Percentiles rank a stretch among this genome's conserved stretches.
Conservation (phyloP, 352 stramenopile species). For the Salisapilia sapeloensis region DNA sequence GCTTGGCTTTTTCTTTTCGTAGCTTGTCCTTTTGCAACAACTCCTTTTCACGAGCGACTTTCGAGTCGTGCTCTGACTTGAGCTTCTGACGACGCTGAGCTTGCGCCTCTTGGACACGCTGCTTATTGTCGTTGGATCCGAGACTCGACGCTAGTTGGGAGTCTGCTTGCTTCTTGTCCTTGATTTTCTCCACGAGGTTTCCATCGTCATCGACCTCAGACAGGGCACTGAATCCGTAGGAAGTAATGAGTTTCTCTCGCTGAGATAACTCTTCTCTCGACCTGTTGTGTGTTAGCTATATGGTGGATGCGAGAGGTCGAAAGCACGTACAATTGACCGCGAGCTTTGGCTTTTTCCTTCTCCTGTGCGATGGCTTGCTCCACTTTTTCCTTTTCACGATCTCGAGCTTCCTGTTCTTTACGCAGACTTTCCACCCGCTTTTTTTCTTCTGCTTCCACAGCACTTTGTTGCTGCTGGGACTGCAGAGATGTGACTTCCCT, state of each 20-base stretch:
- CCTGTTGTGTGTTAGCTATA: conserved; percentile 6
- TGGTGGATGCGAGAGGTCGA: too few relatives aligned
- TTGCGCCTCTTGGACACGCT: conserved; percentile 28
- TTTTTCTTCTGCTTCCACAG: conserved; percentile 13
- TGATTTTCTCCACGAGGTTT: conserved; percentile 40
- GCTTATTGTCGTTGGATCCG: conserved; percentile 30
- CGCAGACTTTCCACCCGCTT: conserved; percentile 13
- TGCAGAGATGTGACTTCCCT: too few relatives aligned
- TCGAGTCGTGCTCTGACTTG: conserved; percentile 57
- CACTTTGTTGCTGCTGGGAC: too few relatives aligned
- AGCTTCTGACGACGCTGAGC: conserved; percentile 39
- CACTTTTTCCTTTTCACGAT: conserved; percentile 38
- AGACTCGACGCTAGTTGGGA: conserved; percentile 15
- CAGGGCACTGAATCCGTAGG: conserved; percentile 61
- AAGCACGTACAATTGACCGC: conserved; percentile 33
- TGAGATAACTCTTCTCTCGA: conserved; percentile 49
- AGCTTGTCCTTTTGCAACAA: conserved; percentile 47
- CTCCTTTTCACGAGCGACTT: conserved; percentile 51
- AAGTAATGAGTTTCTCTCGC: conserved; percentile 61
- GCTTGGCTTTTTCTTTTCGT: conserved; percentile 59
- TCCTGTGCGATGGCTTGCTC: conserved; percentile 34
- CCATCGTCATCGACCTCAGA: conserved; percentile 75
- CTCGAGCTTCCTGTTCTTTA: conserved; percentile 23
- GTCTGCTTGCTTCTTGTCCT: conserved; percentile 16
- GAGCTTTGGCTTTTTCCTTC: conserved; percentile 37